These are phyloP conservation scores for Nicotiana rustica DNA, from an alignment of 305 asterid genomes.

Conservation along the genomic window DNA sequence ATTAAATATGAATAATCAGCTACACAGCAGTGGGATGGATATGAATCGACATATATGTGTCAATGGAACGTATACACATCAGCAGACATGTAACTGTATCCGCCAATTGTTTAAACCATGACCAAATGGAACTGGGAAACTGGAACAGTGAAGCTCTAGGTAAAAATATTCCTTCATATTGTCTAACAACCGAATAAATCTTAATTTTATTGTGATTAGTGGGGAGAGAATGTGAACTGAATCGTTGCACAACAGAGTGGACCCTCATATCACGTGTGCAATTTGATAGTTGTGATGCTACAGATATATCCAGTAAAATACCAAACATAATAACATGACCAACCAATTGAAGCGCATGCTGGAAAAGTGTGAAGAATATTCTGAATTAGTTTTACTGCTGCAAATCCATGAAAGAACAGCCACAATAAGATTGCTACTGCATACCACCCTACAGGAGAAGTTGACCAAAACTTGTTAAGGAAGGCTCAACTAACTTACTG, in stretches of 20 bases:
- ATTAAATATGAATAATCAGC: too few relatives aligned
- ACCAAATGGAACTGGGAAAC: neutral
- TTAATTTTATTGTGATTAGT: neutral
- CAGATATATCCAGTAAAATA: neutral
- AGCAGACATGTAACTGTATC: neutral
- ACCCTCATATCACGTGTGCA: conserved; percentile 14
- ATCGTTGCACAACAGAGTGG: neutral
- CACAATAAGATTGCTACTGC: conserved; percentile 57
- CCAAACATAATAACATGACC: conserved; percentile 40
- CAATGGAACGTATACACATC: neutral
- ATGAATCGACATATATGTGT: neutral
- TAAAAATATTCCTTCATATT: neutral
- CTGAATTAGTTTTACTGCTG: conserved; percentile 68
- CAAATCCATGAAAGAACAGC: conserved; percentile 76
- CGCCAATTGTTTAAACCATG: neutral
- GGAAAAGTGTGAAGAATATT: conserved; percentile 76
- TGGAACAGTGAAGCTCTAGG: neutral
- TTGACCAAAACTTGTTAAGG: conserved; percentile 34
- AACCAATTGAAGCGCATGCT: conserved; percentile 93
- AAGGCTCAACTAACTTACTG: conserved; percentile 26
- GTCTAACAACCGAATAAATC: neutral
- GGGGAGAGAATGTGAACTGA: neutral
- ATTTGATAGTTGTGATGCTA: neutral
- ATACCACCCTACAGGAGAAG: conserved; percentile 59
- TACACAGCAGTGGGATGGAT: neutral